These are phyloP conservation scores for Gyromitra esculenta DNA, from an alignment of 2,329 filamentous ascomycete genomes.

Conservation along the genomic window DNA sequence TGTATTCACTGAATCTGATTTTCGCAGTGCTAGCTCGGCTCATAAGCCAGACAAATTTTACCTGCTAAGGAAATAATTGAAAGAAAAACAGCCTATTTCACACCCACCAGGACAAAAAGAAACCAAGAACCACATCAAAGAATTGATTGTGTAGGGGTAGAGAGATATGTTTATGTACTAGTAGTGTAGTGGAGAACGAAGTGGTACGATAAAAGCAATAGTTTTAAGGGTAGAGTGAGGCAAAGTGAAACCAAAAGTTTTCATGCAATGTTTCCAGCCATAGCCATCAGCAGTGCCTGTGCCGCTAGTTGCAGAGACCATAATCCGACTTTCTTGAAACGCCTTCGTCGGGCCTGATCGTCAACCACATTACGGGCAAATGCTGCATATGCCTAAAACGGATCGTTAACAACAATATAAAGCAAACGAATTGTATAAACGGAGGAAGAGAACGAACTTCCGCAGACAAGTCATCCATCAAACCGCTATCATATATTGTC, in stretches of 20 bases:
- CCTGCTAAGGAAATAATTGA: background rate
- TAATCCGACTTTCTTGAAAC: slow-evolving; percentile 94
- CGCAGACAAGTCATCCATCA: slow-evolving; percentile 91
- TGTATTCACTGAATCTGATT: background rate
- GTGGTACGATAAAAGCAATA: background rate
- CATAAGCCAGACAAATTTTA: slow-evolving; percentile 18
- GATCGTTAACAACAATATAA: slow-evolving; percentile 4
- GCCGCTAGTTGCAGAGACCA: slow-evolving; percentile 94
- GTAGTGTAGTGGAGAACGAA: background rate
- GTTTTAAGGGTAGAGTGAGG: slow-evolving; percentile 8
- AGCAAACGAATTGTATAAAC: background rate
- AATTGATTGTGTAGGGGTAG: background rate
- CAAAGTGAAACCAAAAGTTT: slow-evolving; percentile 13
- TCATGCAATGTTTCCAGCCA: slow-evolving; percentile 73
- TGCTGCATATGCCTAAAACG: slow-evolving; percentile 78
- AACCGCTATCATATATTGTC: slow-evolving; percentile 90
- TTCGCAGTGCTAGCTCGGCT: background rate
- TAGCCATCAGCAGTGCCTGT: slow-evolving; percentile 92
- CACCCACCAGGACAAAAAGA: slow-evolving; percentile 1
- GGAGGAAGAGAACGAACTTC: slow-evolving; percentile 66
- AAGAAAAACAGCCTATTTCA: background rate
- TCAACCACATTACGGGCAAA: slow-evolving; percentile 92
- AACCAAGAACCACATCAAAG: slow-evolving; percentile 9
- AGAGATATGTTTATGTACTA: slow-evolving; percentile 27
- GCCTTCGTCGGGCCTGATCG: slow-evolving; percentile 82